Evolutionary conservation across 192 early-diverging fungal species (phyloP).

Genomic region (Helicostylum pulchrum): DNA sequence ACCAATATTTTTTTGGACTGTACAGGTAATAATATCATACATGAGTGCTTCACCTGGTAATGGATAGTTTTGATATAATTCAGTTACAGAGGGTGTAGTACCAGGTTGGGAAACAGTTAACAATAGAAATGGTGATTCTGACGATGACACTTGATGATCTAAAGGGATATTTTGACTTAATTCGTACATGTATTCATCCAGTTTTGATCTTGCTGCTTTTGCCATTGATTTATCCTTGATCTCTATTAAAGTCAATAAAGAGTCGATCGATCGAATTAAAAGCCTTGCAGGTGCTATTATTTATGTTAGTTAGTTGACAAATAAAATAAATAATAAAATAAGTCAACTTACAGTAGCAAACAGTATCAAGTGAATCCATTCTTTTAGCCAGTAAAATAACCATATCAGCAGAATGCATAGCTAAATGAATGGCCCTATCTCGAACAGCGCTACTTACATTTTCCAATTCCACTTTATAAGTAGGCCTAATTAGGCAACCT

Average conservation of each 20-base stretch:
- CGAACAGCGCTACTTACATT: slow-evolving; percentile 4
- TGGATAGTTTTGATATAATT: slow-evolving; percentile 6
- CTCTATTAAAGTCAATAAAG: slow-evolving; percentile 1
- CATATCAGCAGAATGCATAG: slow-evolving; percentile 1
- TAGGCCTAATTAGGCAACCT: not conserved
- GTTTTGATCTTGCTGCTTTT: not conserved
- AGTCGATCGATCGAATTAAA: slow-evolving; percentile 5
- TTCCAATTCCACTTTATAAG: not conserved
- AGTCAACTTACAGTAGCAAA: slow-evolving; percentile 5
- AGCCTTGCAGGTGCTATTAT: slow-evolving; percentile 3
- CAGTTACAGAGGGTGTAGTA: not conserved
- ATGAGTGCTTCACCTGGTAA: slow-evolving; percentile 7
- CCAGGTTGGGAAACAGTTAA: not conserved
- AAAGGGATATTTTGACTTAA: not conserved
- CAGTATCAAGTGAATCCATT: not conserved
- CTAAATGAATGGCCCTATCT: slow-evolving; percentile 5
- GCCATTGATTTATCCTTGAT: not conserved
- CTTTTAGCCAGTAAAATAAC: not conserved
- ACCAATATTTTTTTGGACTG: not conserved
- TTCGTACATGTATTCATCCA: slow-evolving; percentile 6
- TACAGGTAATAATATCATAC: not conserved
- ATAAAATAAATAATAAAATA: not conserved
- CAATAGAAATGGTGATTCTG: not conserved
- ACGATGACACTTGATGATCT: not conserved
- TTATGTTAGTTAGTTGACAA: not conserved